Conservation (phyloP, 106 monocot species). For the Iris macrosiphon region DNA sequence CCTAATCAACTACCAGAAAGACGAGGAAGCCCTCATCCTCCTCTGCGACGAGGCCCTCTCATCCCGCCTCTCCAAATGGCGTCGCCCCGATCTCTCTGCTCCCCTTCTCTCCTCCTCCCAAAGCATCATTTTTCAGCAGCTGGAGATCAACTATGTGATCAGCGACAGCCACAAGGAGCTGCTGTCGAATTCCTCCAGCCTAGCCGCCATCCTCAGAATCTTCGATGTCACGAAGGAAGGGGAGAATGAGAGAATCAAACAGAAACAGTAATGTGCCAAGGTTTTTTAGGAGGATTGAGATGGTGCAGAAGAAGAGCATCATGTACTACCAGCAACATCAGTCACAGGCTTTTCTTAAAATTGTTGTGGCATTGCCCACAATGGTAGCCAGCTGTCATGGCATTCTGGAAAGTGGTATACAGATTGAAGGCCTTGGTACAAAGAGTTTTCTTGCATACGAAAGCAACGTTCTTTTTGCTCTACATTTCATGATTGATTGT, state of each 20-base stretch:
- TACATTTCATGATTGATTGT: slow-evolving; percentile 98
- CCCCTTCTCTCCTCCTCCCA: slow-evolving; percentile 34
- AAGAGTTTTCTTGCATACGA: slow-evolving; percentile 93
- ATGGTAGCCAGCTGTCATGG: slow-evolving; percentile 98
- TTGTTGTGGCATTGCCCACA: slow-evolving; percentile 88
- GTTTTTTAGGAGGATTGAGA: slow-evolving; percentile 68
- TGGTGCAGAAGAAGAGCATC: slow-evolving; percentile 90
- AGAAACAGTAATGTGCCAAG: slow-evolving; percentile 81
- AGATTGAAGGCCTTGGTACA: slow-evolving; percentile 84
- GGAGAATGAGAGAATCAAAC: slow-evolving; percentile 86
- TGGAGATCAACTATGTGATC: slow-evolving; percentile 96
- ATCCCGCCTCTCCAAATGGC: slow-evolving; percentile 75
- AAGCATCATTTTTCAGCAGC: slow-evolving; percentile 90
- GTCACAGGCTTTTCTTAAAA: slow-evolving; percentile 77
- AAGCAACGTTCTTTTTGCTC: slow-evolving; percentile 97
- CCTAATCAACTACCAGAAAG: slow-evolving; percentile 56
- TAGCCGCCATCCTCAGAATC: slow-evolving; percentile 86
- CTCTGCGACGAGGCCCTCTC: slow-evolving; percentile 63
- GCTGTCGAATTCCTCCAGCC: slow-evolving; percentile 57
- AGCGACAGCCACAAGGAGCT: slow-evolving; percentile 70
- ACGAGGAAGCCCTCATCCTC: slow-evolving; percentile 66
- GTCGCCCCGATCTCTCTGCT: slow-evolving; percentile 58
- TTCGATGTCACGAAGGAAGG: slow-evolving; percentile 97
- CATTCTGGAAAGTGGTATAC: slow-evolving; percentile 88
- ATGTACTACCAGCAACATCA: slow-evolving; percentile 89